phyloP scores from a whole-genome alignment of 1,284 basidiomycete genomes.

The Ganoderma meredithae region DNA sequence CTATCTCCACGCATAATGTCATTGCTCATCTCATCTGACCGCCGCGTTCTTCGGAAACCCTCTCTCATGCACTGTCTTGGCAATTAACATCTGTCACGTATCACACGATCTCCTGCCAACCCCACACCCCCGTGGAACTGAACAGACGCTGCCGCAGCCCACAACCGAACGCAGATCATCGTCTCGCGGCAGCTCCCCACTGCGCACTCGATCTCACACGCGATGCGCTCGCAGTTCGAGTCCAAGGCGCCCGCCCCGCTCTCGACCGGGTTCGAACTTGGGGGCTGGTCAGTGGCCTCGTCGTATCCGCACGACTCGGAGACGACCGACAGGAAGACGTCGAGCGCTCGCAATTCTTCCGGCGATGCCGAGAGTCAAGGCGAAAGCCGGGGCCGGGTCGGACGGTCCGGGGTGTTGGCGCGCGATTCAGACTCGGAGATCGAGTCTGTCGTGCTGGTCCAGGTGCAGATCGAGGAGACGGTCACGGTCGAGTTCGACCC shows the following conservation, averaged over 20 bases:
- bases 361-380: neutral
- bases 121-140: neutral
- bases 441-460: slow-evolving; percentile 28
- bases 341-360: neutral
- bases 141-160: slow-evolving; percentile 36
- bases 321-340: neutral
- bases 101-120: neutral
- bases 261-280: slow-evolving; percentile 24
- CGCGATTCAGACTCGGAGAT: slow-evolving; percentile 8
- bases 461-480: slow-evolving; percentile 34
- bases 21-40: neutral
- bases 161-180: slow-evolving; percentile 35
- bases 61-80: neutral
- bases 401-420: slow-evolving; percentile 1
- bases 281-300: slow-evolving; percentile 21
- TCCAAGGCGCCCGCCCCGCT: slow-evolving; percentile 18
- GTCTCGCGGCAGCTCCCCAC: slow-evolving; percentile 31
- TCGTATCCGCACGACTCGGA: slow-evolving; percentile 5
- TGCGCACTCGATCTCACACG: slow-evolving; percentile 31
- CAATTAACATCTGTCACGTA: neutral
- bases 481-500: slow-evolving; percentile 33
- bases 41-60: neutral
- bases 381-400: neutral
- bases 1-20: neutral
- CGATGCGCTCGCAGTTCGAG: slow-evolving; percentile 36